phyloP scores from a whole-genome alignment of 2,329 filamentous ascomycete genomes.

The Davidsoniella eucalypti region DNA sequence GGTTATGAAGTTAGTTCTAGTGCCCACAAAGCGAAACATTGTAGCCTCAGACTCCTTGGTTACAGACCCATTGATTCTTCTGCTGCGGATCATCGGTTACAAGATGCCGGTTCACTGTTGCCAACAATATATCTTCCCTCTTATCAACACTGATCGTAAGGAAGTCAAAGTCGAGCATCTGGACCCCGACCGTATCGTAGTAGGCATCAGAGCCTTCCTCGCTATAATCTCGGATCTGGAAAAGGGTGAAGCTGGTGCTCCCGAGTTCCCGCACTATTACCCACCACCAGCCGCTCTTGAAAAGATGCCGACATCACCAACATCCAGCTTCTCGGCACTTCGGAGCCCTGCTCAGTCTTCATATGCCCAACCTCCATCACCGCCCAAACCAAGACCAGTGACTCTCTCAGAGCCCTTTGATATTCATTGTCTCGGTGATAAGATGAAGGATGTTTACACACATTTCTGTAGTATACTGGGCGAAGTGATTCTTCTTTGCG shows the following conservation, averaged over 20 bases:
- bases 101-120: conserved; percentile 91
- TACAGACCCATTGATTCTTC: conserved; percentile 77
- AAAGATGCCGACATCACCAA: conserved; percentile 32
- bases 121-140: conserved; percentile 76
- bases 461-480: conserved; percentile 90
- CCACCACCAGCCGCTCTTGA: conserved; percentile 23
- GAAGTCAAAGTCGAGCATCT: conserved; percentile 81
- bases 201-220: conserved; percentile 86
- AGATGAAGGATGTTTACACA: conserved; percentile 68
- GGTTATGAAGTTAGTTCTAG: conserved; percentile 68
- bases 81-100: conserved; percentile 87
- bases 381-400: conserved; percentile 27
- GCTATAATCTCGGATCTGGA: conserved; percentile 88
- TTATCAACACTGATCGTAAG: conserved; percentile 76
- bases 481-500: conserved; percentile 90
- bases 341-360: conserved; percentile 12
- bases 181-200: conserved; percentile 92
- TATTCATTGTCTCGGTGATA: conserved; percentile 56
- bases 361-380: conserved; percentile 17
- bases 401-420: conserved; percentile 28
- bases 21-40: conserved; percentile 62
- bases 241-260: conserved; percentile 57
- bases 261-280: conserved; percentile 62
- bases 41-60: conserved; percentile 71
- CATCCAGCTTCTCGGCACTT: conserved; percentile 20